phyloP scores from a whole-genome alignment of 1,284 basidiomycete species.

The Ceratobasidium sp. region DNA sequence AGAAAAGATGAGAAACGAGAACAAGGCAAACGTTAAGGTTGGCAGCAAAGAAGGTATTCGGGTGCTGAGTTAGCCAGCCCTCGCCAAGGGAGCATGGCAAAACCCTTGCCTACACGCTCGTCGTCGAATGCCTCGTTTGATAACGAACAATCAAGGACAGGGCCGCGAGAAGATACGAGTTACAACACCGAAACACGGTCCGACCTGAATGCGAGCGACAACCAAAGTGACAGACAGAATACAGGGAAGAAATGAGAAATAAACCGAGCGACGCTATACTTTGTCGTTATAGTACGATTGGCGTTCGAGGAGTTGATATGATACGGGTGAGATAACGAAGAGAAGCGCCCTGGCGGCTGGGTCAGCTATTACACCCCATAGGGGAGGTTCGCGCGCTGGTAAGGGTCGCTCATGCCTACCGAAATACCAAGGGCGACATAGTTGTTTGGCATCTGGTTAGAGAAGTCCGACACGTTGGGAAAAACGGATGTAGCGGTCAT shows the following conservation, averaged over 20 bases:
- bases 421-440: slow-evolving; percentile 60
- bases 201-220: slow-evolving; percentile 33
- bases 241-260: slow-evolving; percentile 47
- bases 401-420: slow-evolving; percentile 68
- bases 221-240: slow-evolving; percentile 30
- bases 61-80: slow-evolving; percentile 17
- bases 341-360: not conserved
- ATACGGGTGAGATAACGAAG: slow-evolving; percentile 12
- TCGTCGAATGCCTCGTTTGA: slow-evolving; percentile 24
- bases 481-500: slow-evolving; percentile 74
- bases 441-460: slow-evolving; percentile 59
- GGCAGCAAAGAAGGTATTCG: slow-evolving; percentile 26
- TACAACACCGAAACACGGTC: slow-evolving; percentile 37
- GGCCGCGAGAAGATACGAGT: slow-evolving; percentile 36
- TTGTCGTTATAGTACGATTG: slow-evolving; percentile 18
- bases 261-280: slow-evolving; percentile 28
- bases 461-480: slow-evolving; percentile 70
- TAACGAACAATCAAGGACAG: slow-evolving; percentile 38
- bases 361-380: slow-evolving; percentile 70
- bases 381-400: slow-evolving; percentile 73
- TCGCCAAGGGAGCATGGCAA: not conserved
- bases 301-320: slow-evolving; percentile 11
- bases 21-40: slow-evolving; percentile 15
- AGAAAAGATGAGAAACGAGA: not conserved
- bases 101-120: slow-evolving; percentile 9